Evolutionary conservation across 176 grass and related monocot species (phyloP).

Genomic region (Tillandsia leiboldiana): DNA sequence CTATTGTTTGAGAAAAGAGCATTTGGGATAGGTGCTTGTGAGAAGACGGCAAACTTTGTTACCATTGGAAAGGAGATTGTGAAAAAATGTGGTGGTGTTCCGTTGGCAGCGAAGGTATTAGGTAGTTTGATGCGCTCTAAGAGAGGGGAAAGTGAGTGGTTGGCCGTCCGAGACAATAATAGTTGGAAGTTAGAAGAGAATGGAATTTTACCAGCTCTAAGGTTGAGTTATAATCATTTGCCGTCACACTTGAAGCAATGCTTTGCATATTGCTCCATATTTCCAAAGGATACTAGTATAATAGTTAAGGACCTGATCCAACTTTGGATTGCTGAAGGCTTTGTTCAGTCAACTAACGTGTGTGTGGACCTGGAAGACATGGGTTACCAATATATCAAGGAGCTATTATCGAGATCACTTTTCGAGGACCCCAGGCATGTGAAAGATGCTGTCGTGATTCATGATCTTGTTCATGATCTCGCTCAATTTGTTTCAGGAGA

Average conservation of each 20-base stretch:
- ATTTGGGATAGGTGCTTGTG: not conserved
- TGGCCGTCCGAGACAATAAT: conserved; percentile 13
- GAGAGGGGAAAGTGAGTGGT: conserved; percentile 3
- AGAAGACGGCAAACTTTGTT: not conserved
- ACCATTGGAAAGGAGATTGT: conserved; percentile 18
- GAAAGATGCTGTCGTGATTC: too few species aligned
- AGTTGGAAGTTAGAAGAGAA: conserved; percentile 7
- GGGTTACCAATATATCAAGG: too few species aligned
- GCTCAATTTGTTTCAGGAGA: too few species aligned
- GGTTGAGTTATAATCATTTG: conserved; percentile 26
- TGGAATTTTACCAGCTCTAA: conserved; percentile 13
- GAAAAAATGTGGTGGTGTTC: conserved; percentile 24
- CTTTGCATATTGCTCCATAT: conserved; percentile 25
- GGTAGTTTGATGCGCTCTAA: conserved; percentile 15
- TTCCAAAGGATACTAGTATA: not conserved
- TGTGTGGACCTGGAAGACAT: too few species aligned
- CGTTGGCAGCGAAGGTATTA: conserved; percentile 15
- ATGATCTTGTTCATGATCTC: too few species aligned
- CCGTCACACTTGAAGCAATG: conserved; percentile 8
- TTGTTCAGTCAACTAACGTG: too few species aligned
- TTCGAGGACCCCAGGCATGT: too few species aligned
- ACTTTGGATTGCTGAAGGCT: too few species aligned
- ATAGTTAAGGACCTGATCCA: too few species aligned
- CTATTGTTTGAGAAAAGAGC: not conserved
- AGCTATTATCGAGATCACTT: too few species aligned